phyloP scores from a whole-genome alignment of 1,139 yeast species.

The Pichia sp. region DNA sequence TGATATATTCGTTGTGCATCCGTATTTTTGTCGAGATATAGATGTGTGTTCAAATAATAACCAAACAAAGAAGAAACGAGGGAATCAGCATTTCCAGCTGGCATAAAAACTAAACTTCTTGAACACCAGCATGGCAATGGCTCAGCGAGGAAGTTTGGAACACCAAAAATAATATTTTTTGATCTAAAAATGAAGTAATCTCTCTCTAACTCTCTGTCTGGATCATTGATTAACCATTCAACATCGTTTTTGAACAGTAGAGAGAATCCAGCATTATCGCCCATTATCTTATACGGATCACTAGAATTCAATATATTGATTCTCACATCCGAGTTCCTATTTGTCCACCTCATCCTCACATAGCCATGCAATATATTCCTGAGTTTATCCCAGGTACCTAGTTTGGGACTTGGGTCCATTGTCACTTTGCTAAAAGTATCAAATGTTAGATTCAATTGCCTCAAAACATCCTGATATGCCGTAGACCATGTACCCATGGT shows the following conservation, averaged over 20 bases:
- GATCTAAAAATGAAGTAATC: constrained; percentile 60
- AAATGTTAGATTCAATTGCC: constrained; percentile 70
- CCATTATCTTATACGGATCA: constrained; percentile 68
- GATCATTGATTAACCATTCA: constrained; percentile 49
- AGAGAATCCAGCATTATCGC: constrained; percentile 70
- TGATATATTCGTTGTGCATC: constrained; percentile 4
- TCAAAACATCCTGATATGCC: constrained; percentile 71
- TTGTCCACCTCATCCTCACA: constrained; percentile 37
- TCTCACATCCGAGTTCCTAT: constrained; percentile 46
- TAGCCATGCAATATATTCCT: constrained; percentile 55
- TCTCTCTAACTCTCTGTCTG: constrained; percentile 26
- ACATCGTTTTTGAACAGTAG: constrained; percentile 73
- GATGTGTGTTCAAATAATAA: constrained; percentile 15
- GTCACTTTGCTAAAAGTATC: constrained; percentile 81
- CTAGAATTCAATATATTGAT: constrained; percentile 64
- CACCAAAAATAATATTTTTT: constrained; percentile 60
- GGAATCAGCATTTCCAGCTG: constrained; percentile 9
- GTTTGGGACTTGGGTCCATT: constrained; percentile 72
- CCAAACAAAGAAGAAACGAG: constrained; percentile 19
- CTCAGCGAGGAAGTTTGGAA: constrained; percentile 57
- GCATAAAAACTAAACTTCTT: constrained; percentile 28
- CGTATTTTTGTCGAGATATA: constrained; percentile 9
- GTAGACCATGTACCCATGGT: constrained; percentile 83
- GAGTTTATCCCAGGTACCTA: constrained; percentile 81
- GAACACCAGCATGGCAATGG: constrained; percentile 60